Evolutionary conservation across 441 rosid genomes (phyloP), one percentile per base, ranked within the genome.

Genomic region (Sinapis alba): DNA sequence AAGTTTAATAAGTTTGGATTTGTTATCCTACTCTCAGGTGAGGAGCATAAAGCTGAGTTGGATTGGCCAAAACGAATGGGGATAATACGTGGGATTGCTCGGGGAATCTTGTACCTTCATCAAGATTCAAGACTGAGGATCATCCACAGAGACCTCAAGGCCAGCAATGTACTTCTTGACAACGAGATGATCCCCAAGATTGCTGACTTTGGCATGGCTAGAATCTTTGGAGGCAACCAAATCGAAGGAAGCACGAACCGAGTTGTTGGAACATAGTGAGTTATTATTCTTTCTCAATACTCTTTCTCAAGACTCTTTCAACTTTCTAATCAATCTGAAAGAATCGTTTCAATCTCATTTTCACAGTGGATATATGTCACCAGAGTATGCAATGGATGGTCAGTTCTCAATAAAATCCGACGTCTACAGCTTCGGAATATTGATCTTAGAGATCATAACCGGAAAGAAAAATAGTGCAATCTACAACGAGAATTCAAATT

Each of bases 201-300:
- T 43, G 86, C 97, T 10, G 97, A 93, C 83, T 93, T 90, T 19
- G 93, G 98, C 1, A 65, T 89, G 84, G 92, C 98, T 0, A 81
- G 87, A 75, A 86, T 83, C 18, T 83, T 90, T 13, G 87, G 87
- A 0, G 84, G 76, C 0, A 85, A 84, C 51, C 88, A 92, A 81
- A 58, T 64, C 4, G 83, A 87, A 69, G 94, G 80, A 28, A 76
- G 71, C 24, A 90, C 94, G 13, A 86, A 79, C 4, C 84, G 89
- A 0, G 86, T 90, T 0, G 91, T 90, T 0, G 94, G 97, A 71
- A 92, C 96, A 74, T 89, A 86, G 97, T 89, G 81, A 85, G 94
- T 71, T 28, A 16, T 0, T 45, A 8, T 5, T 57, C 11, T 30
- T 63, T 34, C 13, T 21, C 16, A 28, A 13, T 24, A 3, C 12